Base-by-base conservation (phyloP, 108 stramenopile species). In the Cyclotella baltica region DNA sequence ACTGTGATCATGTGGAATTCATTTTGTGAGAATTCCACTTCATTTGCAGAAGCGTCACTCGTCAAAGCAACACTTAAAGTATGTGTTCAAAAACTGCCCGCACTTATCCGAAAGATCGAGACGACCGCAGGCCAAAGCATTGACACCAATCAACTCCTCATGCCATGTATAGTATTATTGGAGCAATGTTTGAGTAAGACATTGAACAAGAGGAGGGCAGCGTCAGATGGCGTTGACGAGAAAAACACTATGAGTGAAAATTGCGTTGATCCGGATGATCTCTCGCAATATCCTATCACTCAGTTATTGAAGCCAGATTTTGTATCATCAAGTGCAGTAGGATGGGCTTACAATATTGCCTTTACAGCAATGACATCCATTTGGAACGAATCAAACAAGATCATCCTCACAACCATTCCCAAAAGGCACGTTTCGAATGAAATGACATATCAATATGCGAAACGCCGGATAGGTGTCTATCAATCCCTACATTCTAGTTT, bases 61-160 rank as follows among this genome's bases (percentile, higher is more conserved):
- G 30, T 80, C 11, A 80, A 62, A 62, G 67, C 37, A 13, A 57
- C 59, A 19, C 35, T 73, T 25, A 67, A 65, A 56, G 35, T 80
- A 25, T 80, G 78, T 35, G 47, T 80, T 31, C 72, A 80, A 23
- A 67, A 68, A 68, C 55, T 80, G 55, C 78, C 78, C 27, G 28
- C 23, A 0, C 40, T 80, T 37, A 28, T 80, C 16, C 57, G 71
- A 4, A 68, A 48, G 35, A 27, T 62, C 13, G 78, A 80, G 51
- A 73, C 50, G 35, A 38, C 58, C 19, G 31, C 71, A 16, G 35
- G 58, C 31, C 64, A 72, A 30, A 31, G n/a, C 37, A 46, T 80
- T n/a, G 33, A 59, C 34, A 27, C 38, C 5, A 57, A 73, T 25
- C 18, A 28, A 18, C 25, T 29, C 25, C 6, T 23, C 35, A 38